phyloP scores from a whole-genome alignment of 352 stramenopile species.

The Phytophthora sansomeana region DNA sequence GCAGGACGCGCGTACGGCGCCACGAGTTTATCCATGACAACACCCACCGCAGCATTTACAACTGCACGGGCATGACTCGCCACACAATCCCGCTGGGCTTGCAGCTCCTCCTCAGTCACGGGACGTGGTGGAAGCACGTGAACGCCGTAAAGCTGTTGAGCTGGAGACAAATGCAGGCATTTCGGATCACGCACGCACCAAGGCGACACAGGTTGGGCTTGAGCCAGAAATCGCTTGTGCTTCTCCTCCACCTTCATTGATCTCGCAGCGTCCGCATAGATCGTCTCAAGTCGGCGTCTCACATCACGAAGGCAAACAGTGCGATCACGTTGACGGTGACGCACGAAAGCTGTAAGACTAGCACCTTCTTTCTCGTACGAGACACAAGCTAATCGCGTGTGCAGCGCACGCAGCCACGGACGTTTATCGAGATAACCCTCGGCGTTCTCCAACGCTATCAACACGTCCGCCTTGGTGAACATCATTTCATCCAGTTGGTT shows the following conservation, averaged over 20 bases:
- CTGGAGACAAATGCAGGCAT: slow-evolving; percentile 49
- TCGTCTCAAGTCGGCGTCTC: slow-evolving; percentile 27
- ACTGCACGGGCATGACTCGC: slow-evolving; percentile 35
- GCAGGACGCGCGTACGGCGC: slow-evolving; percentile 15
- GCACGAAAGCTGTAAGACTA: slow-evolving; percentile 57
- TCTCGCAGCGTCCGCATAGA: slow-evolving; percentile 45
- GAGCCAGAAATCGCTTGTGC: slow-evolving; percentile 49
- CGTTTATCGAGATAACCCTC: slow-evolving; percentile 59
- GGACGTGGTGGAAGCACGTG: slow-evolving; percentile 54
- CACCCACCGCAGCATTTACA: slow-evolving; percentile 41
- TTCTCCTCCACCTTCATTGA: slow-evolving; percentile 48
- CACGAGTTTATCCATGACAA: slow-evolving; percentile 51
- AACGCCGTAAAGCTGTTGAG: slow-evolving; percentile 56
- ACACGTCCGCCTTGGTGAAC: slow-evolving; percentile 68
- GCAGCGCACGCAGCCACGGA: slow-evolving; percentile 59
- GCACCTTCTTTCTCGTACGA: slow-evolving; percentile 65
- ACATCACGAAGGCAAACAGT: slow-evolving; percentile 46
- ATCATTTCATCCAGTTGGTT: slow-evolving; percentile 47
- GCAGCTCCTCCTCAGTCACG: slow-evolving; percentile 54
- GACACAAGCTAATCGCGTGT: slow-evolving; percentile 63
- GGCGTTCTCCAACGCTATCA: slow-evolving; percentile 51
- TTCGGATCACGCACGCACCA: slow-evolving; percentile 72
- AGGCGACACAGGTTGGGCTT: slow-evolving; percentile 54
- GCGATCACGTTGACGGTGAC: slow-evolving; percentile 56
- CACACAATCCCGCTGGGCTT: slow-evolving; percentile 38